These are phyloP conservation scores for Penicillium arizonense DNA, from an alignment of 495 filamentous ascomycete species.

Conservation along the genomic window DNA sequence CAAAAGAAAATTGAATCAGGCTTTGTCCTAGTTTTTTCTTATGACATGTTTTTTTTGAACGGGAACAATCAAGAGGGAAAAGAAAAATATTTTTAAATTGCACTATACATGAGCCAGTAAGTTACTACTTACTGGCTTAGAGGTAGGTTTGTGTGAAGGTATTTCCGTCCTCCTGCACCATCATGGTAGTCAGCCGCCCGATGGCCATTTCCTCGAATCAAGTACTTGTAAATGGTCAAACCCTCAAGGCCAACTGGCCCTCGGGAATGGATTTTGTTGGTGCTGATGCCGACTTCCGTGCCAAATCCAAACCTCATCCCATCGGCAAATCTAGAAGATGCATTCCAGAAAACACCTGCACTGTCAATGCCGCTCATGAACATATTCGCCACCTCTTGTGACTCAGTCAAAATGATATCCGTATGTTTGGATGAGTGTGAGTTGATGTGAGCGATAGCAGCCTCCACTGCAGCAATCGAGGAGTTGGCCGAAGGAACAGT, in stretches of 20 bases:
- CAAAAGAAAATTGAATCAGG: slow-evolving; percentile 36
- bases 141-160: slow-evolving; percentile 31
- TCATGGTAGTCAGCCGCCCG: slow-evolving; percentile 70
- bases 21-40: slow-evolving; percentile 31
- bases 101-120: not conserved
- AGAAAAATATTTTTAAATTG: slow-evolving; percentile 21
- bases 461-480: slow-evolving; percentile 46
- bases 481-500: slow-evolving; percentile 52
- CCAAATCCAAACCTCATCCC: slow-evolving; percentile 97
- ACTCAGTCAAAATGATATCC: slow-evolving; percentile 80
- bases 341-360: slow-evolving; percentile 95
- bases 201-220: slow-evolving; percentile 79
- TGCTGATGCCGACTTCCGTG: slow-evolving; percentile 96
- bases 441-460: slow-evolving; percentile 88
- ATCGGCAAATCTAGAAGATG: slow-evolving; percentile 90
- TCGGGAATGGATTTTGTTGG: slow-evolving; percentile 94
- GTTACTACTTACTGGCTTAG: slow-evolving; percentile 5
- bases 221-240: slow-evolving; percentile 95
- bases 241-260: slow-evolving; percentile 94
- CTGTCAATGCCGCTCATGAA: slow-evolving; percentile 88
- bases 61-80: not conserved
- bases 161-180: slow-evolving; percentile 52
- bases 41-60: slow-evolving; percentile 20
- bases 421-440: slow-evolving; percentile 91
- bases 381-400: slow-evolving; percentile 59